phyloP scores from a whole-genome alignment of 352 stramenopile species.

The Phytophthora ramorum region DNA sequence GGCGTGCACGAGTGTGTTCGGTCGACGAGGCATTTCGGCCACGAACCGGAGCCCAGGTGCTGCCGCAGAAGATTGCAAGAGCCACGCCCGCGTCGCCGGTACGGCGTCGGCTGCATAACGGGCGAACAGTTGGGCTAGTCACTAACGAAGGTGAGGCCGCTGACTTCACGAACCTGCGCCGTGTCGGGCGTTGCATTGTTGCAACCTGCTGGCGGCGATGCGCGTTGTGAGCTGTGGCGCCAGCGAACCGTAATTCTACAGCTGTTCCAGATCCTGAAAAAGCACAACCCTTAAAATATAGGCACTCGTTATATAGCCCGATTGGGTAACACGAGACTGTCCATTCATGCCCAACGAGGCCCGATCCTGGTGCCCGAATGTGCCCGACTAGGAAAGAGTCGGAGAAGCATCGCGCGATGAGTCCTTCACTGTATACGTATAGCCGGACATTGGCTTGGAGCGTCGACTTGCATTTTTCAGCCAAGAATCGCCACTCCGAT shows the following conservation, averaged over 20 bases:
- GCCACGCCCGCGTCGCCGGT: conserved; percentile 16
- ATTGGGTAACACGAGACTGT: too few species aligned
- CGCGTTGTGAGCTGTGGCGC: background rate
- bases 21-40: conserved; percentile 19
- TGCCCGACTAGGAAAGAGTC: too few species aligned
- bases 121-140: conserved; percentile 15
- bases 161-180: conserved; percentile 6
- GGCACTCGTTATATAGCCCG: too few species aligned
- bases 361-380: too few species aligned
- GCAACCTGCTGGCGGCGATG: conserved; percentile 6
- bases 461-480: too few species aligned
- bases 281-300: too few species aligned
- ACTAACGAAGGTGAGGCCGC: conserved; percentile 2
- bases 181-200: conserved; percentile 24
- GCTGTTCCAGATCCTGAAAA: conserved; percentile 1
- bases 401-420: too few species aligned
- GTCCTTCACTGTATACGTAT: too few species aligned
- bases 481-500: too few species aligned
- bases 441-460: too few species aligned
- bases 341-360: too few species aligned
- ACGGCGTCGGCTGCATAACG: conserved; percentile 3
- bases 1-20: conserved; percentile 13
- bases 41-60: conserved; percentile 22
- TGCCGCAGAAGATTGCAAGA: conserved; percentile 26
- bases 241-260: background rate